Base-by-base conservation (phyloP, 441 rosid species). In the Capsella rubella region DNA sequence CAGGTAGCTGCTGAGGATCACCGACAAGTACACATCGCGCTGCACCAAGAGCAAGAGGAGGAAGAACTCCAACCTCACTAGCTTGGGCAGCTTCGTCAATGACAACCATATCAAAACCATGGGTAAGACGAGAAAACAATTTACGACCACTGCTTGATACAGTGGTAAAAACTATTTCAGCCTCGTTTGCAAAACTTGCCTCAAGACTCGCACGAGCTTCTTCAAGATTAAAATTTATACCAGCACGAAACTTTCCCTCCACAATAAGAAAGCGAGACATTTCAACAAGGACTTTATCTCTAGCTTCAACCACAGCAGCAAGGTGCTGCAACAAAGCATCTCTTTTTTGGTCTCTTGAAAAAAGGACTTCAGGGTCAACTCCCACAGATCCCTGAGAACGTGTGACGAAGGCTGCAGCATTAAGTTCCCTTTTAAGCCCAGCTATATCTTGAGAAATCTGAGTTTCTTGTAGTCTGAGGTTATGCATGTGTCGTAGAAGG, bases 1-100 rank as follows among this genome's bases (percentile, higher is more conserved):
- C 99, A 69, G 99, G 98, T 79, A 95, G 99, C 85, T 95, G 99
- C 82, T 95, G 99, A 42, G 99, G 99, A 84, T 95, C 99, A 59
- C 99, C 98, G 5, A 95, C 99, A 76, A 95, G 96, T 73, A 95
- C 99, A 78, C 99, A 95, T 6, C 99, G 82, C 25, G 98, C 90
- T 21, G 99, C 99, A 63, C 99, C 99, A 53, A 95, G 98, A 50
- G 98, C 81, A 50, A 95, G 91, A 25, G 99, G 98, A 75, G 99
- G 99, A 80, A 95, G 96, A 82, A 90, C 89, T 42, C 83, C 99
- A 43, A 87, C 97, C 81, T 95, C 99, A 67, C 99, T 95, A 66
- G 99, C 99, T 82, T 95, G 99, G 32, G 99, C 99, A 67, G 99
- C 99, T 78, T 95, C 98, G 57, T 95, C 99, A 52, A 92, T 95